A percentile compares a stretch with the other conserved stretches of the same genome.
Evolutionary conservation across 2,329 filamentous ascomycete genomes (phyloP).

Genomic region (Colletotrichum sp.): DNA sequence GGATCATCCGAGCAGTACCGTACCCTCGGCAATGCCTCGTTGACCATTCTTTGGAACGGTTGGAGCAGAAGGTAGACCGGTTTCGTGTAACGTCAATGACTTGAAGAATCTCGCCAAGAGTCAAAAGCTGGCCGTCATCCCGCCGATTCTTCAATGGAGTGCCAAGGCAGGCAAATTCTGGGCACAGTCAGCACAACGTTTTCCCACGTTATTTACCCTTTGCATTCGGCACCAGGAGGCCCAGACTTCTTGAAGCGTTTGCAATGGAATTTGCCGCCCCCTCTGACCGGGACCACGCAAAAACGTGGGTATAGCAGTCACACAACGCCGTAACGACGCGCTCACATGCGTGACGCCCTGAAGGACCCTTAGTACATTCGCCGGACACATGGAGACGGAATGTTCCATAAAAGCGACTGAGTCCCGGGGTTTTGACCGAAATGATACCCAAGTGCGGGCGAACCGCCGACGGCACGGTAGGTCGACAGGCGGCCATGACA

Average conservation of each 20-base stretch:
- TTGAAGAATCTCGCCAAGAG: neutral
- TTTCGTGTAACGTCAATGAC: neutral
- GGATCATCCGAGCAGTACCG: neutral
- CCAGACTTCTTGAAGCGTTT: neutral
- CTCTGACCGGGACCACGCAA: neutral
- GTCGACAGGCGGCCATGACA: neutral
- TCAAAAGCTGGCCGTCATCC: neutral
- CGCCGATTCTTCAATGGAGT: neutral
- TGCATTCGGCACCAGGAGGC: neutral
- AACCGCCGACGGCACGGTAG: neutral
- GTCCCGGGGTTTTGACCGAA: rapidly evolving
- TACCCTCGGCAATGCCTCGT: neutral
- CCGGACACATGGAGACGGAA: neutral
- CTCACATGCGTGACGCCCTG: neutral
- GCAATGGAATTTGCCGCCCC: neutral
- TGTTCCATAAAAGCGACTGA: neutral
- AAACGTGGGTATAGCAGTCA: neutral
- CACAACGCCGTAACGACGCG: neutral
- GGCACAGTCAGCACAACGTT: neutral
- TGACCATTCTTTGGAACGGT: neutral
- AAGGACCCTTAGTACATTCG: neutral
- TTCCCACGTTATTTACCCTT: neutral
- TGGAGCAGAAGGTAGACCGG: neutral
- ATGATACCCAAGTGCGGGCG: neutral
- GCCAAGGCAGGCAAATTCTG: neutral